These are phyloP conservation scores for Ganoderma meredithae DNA, from an alignment of 1,284 basidiomycete species.

Conservation along the genomic window DNA sequence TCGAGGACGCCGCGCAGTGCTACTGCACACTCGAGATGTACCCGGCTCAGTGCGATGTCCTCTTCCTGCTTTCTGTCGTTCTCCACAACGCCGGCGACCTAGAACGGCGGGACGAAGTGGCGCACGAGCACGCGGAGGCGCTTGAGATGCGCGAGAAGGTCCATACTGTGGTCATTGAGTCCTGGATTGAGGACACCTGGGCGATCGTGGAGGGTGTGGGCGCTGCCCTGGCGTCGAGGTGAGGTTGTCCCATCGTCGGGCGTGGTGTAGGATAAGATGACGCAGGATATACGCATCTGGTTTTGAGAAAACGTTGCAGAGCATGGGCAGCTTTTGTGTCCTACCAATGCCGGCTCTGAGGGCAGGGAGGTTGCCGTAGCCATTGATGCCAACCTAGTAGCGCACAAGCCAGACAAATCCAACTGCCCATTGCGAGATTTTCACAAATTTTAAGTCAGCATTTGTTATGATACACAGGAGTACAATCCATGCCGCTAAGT, in stretches of 20 bases:
- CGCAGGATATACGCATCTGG: neutral
- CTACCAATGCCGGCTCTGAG: neutral
- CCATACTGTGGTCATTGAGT: constrained; percentile 55
- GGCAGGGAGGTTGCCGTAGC: no score
- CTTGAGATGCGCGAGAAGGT: constrained; percentile 49
- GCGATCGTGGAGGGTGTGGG: constrained; percentile 66
- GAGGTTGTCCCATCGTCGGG: constrained; percentile 20
- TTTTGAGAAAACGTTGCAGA: neutral
- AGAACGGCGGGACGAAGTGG: constrained; percentile 61
- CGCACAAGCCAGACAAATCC: no score
- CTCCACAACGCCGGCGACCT: constrained; percentile 73
- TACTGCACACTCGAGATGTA: constrained; percentile 66
- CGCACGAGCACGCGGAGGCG: constrained; percentile 56
- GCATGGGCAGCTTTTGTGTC: neutral
- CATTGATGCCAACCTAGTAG: no score
- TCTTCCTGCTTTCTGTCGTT: constrained; percentile 72
- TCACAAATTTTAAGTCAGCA: no score
- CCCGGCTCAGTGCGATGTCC: constrained; percentile 67
- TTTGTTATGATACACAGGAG: neutral
- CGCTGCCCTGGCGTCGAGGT: constrained; percentile 56
- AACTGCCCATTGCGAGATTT: no score
- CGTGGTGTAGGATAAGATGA: neutral
- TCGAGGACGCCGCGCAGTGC: constrained; percentile 64
- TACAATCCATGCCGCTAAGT: neutral
- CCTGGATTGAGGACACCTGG: constrained; percentile 62